phyloP scores from a whole-genome alignment of 371 early-diverging fungal species.

The Quaeritorhiza haematococci region DNA sequence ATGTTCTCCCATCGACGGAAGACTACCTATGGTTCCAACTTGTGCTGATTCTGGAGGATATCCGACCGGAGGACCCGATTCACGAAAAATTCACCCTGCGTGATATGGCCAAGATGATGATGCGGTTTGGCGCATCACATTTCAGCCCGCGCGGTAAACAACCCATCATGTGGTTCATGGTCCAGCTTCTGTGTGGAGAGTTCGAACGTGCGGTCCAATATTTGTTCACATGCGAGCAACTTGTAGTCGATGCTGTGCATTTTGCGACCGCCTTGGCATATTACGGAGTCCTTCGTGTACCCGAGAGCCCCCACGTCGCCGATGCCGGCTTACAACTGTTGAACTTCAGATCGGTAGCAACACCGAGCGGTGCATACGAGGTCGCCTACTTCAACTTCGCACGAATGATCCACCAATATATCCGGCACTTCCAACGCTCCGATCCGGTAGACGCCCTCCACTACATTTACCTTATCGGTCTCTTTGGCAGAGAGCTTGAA shows the following conservation, averaged over 20 bases:
- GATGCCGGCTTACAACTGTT: slow-evolving; percentile 26
- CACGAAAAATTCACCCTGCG: slow-evolving; percentile 61
- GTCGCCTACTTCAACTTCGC: slow-evolving; percentile 53
- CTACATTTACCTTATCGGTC: slow-evolving; percentile 59
- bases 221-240: slow-evolving; percentile 51
- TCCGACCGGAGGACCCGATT: slow-evolving; percentile 17
- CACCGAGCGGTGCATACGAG: slow-evolving; percentile 18
- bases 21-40: slow-evolving; percentile 84
- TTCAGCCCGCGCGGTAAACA: slow-evolving; percentile 66
- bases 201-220: slow-evolving; percentile 84
- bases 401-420: slow-evolving; percentile 55
- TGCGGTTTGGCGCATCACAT: slow-evolving; percentile 60
- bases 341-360: slow-evolving; percentile 10
- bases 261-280: slow-evolving; percentile 79
- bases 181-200: slow-evolving; percentile 76
- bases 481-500: slow-evolving; percentile 40
- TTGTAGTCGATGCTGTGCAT: slow-evolving; percentile 80
- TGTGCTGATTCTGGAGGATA: slow-evolving; percentile 59
- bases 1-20: slow-evolving; percentile 62
- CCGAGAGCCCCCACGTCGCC: slow-evolving; percentile 40
- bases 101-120: slow-evolving; percentile 60
- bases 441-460: slow-evolving; percentile 59
- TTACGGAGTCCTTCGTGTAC: slow-evolving; percentile 67
- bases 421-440: slow-evolving; percentile 38
- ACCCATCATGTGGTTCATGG: slow-evolving; percentile 74